These are phyloP conservation scores for Silene uniflora DNA, from an alignment of 148 eudicot species.

Conservation along the genomic window DNA sequence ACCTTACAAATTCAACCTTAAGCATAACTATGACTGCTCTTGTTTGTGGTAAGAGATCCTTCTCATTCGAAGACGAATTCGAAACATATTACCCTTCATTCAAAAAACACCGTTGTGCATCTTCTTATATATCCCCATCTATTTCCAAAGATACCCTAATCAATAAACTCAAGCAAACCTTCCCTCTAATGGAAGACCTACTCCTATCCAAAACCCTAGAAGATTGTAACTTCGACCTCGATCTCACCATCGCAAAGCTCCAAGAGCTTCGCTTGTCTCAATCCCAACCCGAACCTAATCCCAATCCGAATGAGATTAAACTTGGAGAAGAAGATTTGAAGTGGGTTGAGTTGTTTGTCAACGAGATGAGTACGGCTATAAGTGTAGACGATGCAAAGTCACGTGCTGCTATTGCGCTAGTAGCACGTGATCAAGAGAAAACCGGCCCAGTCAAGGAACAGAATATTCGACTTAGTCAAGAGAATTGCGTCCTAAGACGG, in stretches of 20 bases:
- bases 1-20: background rate
- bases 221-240: conserved; percentile 9
- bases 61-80: conserved; percentile 4
- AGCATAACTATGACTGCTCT: no score
- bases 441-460: no score
- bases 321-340: no score
- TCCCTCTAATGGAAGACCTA: conserved; percentile 1
- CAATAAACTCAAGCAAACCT: no score
- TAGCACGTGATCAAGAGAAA: no score
- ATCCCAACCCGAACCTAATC: background rate
- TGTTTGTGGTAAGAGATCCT: conserved; percentile 5
- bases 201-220: background rate
- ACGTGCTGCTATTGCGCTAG: conserved; percentile 3
- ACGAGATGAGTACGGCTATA: background rate
- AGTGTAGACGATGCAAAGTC: conserved; percentile 5
- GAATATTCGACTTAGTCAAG: no score
- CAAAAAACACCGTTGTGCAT: background rate
- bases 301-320: no score
- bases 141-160: no score
- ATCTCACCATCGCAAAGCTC: background rate
- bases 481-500: no score
- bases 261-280: background rate
- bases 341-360: no score
- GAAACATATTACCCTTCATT: background rate
- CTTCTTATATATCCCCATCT: no score